These are phyloP conservation scores for Nicotiana sylvestris DNA, from an alignment of 257 asterid genomes.

Conservation along the genomic window DNA sequence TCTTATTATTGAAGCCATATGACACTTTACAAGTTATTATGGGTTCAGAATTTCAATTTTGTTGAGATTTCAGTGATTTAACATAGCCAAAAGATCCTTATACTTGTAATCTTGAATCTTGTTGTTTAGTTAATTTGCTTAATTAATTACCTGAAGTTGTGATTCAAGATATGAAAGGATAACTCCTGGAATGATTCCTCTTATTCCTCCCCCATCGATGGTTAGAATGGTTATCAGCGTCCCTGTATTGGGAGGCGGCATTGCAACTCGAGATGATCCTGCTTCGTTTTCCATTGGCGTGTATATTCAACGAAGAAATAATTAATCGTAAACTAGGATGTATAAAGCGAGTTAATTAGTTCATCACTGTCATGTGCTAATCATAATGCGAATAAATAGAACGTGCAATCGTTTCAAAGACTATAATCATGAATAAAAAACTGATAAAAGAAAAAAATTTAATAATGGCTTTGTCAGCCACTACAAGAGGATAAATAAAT, in stretches of 20 bases:
- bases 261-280: neutral
- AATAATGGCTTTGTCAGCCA: neutral
- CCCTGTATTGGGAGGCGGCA: conserved; percentile 35
- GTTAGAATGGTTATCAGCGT: conserved; percentile 35
- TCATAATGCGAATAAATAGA: neutral
- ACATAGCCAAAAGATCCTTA: neutral
- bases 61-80: too few relatives aligned
- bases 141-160: conserved; percentile 49
- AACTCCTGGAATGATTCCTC: conserved; percentile 53
- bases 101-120: neutral
- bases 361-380: neutral
- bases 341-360: neutral
- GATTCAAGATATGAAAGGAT: conserved; percentile 44
- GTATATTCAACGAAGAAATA: neutral
- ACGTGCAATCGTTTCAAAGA: neutral
- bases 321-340: neutral
- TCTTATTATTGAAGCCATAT: neutral
- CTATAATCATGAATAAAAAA: neutral
- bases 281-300: conserved; percentile 16
- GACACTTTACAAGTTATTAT: too few relatives aligned
- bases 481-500: neutral
- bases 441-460: neutral
- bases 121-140: neutral
- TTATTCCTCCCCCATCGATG: conserved; percentile 58
- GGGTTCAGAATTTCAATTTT: too few relatives aligned